These are phyloP conservation scores for Pulveroboletus ravenelii DNA, from an alignment of 768 basidiomycete genomes.

Conservation along the genomic window DNA sequence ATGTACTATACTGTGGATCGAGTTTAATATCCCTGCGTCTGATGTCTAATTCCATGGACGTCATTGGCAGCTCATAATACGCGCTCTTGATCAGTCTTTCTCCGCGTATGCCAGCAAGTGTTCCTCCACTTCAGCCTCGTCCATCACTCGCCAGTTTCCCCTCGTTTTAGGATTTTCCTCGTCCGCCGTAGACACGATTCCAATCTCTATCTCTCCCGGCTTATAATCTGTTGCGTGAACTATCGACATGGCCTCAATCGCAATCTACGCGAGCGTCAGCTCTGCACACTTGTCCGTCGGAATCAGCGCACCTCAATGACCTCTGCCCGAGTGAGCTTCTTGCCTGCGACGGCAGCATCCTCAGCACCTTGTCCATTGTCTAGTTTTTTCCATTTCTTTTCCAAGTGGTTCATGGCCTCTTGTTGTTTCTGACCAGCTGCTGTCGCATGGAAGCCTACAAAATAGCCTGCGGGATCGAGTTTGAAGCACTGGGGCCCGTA, in stretches of 20 bases:
- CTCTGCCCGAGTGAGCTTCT: constrained; percentile 64
- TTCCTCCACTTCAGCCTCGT: constrained; percentile 70
- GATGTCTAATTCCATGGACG: neutral
- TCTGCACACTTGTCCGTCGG: neutral
- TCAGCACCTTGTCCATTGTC: constrained; percentile 75
- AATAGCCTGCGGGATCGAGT: constrained; percentile 97
- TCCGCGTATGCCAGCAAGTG: constrained; percentile 84
- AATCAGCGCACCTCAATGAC: constrained; percentile 77
- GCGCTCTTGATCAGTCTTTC: constrained; percentile 57
- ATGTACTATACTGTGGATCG: neutral
- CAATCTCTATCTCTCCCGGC: constrained; percentile 92
- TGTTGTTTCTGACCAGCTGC: constrained; percentile 96
- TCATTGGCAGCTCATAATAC: neutral
- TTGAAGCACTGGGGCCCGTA: constrained; percentile 97
- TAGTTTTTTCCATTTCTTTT: constrained; percentile 98
- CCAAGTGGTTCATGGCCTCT: constrained; percentile 96
- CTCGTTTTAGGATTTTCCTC: constrained; percentile 70
- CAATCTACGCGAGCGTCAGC: constrained; percentile 51
- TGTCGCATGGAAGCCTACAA: constrained; percentile 96
- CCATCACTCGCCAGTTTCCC: constrained; percentile 78
- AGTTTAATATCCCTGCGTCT: neutral
- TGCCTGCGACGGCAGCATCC: constrained; percentile 71
- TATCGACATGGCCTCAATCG: constrained; percentile 89
- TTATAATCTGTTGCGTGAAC: constrained; percentile 98
- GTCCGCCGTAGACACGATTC: constrained; percentile 73